phyloP scores from a whole-genome alignment of 495 filamentous ascomycete genomes.

The Penicillium riverlandense region DNA sequence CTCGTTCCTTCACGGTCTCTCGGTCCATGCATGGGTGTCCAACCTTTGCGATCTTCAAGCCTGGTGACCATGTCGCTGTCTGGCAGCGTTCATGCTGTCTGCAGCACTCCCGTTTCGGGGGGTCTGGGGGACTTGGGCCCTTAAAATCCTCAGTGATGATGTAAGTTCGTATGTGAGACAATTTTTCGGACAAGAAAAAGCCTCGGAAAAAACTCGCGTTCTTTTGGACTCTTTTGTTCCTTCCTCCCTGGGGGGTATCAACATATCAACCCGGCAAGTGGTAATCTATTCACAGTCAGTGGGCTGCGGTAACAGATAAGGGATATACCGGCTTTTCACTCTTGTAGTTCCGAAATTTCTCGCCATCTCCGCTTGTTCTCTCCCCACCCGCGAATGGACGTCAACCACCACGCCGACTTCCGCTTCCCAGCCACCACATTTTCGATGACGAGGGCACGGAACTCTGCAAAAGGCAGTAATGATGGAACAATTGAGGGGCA shows the following conservation, averaged over 20 bases:
- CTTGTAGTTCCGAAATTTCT: background rate
- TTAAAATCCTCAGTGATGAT: slow-evolving; percentile 10
- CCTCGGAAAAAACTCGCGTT: background rate
- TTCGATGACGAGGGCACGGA: slow-evolving; percentile 3
- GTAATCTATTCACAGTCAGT: background rate
- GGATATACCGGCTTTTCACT: too few species aligned
- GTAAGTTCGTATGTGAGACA: slow-evolving; percentile 11
- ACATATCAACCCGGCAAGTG: background rate
- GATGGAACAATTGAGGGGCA: background rate
- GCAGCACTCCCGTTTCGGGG: too few species aligned
- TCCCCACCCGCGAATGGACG: slow-evolving; percentile 11
- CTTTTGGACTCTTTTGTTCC: background rate
- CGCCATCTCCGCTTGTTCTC: slow-evolving; percentile 10
- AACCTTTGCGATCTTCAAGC: slow-evolving; percentile 20
- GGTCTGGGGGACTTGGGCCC: slow-evolving; percentile 10
- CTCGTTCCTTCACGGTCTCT: slow-evolving; percentile 15
- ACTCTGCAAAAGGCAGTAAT: slow-evolving; percentile 1
- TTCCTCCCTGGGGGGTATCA: too few species aligned
- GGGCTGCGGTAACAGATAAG: too few species aligned
- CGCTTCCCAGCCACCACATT: slow-evolving; percentile 34
- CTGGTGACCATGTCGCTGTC: slow-evolving; percentile 17
- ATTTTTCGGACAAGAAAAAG: background rate
- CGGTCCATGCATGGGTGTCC: slow-evolving; percentile 34
- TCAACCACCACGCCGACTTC: slow-evolving; percentile 9
- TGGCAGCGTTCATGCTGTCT: slow-evolving; percentile 2